phyloP scores from a whole-genome alignment of 805 yeast species.

The Suhomyces xylopsoci region DNA sequence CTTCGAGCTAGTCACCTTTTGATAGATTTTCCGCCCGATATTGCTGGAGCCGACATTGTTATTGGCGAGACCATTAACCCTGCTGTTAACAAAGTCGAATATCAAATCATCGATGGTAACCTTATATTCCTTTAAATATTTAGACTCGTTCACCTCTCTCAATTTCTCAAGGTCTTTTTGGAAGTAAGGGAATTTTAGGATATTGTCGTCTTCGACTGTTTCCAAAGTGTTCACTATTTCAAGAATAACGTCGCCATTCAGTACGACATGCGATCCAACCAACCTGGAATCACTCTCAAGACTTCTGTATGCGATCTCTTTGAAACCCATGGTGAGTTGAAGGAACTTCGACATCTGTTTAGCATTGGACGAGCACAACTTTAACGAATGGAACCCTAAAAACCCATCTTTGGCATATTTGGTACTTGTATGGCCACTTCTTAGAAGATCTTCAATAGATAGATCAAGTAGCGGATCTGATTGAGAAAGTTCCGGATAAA shows the following conservation, averaged over 20 bases:
- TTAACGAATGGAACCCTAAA: constrained; percentile 60
- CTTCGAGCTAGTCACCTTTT: constrained; percentile 12
- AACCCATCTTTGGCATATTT: constrained; percentile 28
- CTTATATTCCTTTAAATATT: constrained; percentile 7
- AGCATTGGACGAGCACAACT: constrained; percentile 73
- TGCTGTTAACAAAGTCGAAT: constrained; percentile 39
- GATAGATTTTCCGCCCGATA: constrained; percentile 8
- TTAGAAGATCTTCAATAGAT: constrained; percentile 17
- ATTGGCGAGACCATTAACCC: constrained; percentile 9
- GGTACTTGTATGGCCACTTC: constrained; percentile 14
- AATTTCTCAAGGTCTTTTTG: constrained; percentile 14
- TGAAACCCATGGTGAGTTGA: constrained; percentile 58
- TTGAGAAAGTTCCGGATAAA: neutral
- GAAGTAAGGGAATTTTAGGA: constrained; percentile 10
- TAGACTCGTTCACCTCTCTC: constrained; percentile 18
- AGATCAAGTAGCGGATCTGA: constrained; percentile 16
- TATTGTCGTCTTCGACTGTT: constrained; percentile 19
- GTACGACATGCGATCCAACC: constrained; percentile 57
- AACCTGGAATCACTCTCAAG: constrained; percentile 64
- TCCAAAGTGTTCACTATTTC: constrained; percentile 44
- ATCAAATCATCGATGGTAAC: constrained; percentile 24
- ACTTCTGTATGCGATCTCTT: constrained; percentile 58
- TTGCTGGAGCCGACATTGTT: constrained; percentile 4
- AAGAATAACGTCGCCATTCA: constrained; percentile 52
- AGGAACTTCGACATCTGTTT: constrained; percentile 58